Percentiles rank a stretch among this genome's conserved stretches.
These are phyloP conservation scores for Trichopus zeylanicus DNA, from an alignment of 116 monocot species.

Conservation along the genomic window DNA sequence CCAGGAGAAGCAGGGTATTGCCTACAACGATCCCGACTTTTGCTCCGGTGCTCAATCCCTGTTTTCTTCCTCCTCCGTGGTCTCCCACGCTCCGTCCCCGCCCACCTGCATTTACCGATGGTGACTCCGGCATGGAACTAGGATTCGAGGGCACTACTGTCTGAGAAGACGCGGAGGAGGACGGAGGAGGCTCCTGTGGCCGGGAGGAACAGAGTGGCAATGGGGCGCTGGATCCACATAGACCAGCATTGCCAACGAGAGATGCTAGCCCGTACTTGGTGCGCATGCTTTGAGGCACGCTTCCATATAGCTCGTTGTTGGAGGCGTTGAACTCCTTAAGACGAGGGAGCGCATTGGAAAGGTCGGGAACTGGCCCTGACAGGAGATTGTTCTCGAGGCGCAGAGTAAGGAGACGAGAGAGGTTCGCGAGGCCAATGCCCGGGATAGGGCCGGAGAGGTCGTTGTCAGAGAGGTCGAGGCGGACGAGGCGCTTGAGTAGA, in stretches of 20 bases:
- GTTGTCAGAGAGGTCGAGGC: conserved; percentile 58
- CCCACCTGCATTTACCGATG: neutral
- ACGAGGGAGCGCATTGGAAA: conserved; percentile 18
- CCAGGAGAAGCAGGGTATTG: conserved; percentile 26
- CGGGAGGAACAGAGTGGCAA: conserved; percentile 22
- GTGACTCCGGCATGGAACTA: conserved; percentile 16
- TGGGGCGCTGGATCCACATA: conserved; percentile 30
- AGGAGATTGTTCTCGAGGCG: conserved; percentile 56
- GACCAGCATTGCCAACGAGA: conserved; percentile 37
- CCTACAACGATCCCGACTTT: conserved; percentile 33
- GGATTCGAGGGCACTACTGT: conserved; percentile 44
- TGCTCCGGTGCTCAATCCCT: conserved; percentile 24
- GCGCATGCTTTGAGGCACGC: conserved; percentile 29
- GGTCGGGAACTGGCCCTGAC: conserved; percentile 40
- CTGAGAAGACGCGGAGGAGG: conserved; percentile 5
- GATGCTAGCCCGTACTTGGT: conserved; percentile 32
- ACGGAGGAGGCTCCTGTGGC: conserved; percentile 7
- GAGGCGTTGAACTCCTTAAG: conserved; percentile 46
- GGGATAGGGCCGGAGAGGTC: conserved; percentile 43
- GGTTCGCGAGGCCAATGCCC: conserved; percentile 13
- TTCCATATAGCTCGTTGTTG: conserved; percentile 57
- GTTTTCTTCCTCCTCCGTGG: conserved; percentile 1
- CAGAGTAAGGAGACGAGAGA: conserved; percentile 49
- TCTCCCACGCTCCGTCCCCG: neutral
- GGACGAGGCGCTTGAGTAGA: conserved; percentile 30